phyloP scores from a whole-genome alignment of 2,329 filamentous ascomycete species.

The Apiospora pterosperma region DNA sequence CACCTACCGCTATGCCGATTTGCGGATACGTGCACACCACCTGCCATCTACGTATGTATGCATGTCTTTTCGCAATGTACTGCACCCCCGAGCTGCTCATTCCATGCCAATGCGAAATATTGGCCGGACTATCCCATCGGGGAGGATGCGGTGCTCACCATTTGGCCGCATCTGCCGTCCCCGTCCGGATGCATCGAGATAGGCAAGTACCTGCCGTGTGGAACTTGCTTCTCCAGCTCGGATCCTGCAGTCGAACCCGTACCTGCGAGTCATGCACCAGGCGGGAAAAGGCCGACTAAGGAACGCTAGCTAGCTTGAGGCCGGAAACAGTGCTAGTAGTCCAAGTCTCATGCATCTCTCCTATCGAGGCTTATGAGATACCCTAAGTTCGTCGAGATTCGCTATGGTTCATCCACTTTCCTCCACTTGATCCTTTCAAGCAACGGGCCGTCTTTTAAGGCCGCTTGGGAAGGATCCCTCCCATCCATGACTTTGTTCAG shows the following conservation, averaged over 20 bases:
- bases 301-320: not conserved
- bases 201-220: not conserved
- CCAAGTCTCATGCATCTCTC: not conserved
- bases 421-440: slow-evolving; percentile 1
- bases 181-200: not conserved
- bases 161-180: not conserved
- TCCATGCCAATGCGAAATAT: not conserved
- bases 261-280: not conserved
- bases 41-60: too few species aligned
- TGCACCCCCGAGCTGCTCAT: not conserved
- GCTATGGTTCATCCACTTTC: not conserved
- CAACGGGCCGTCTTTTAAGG: not conserved
- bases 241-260: not conserved
- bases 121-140: not conserved
- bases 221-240: not conserved
- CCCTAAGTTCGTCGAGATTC: not conserved
- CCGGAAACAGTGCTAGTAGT: not conserved
- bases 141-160: not conserved
- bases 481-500: not conserved
- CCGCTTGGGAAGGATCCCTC: not conserved
- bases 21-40: not conserved
- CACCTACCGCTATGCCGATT: not conserved
- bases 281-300: not conserved
- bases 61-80: not conserved
- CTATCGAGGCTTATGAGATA: not conserved